These are phyloP conservation scores for Acacia acuminata DNA, from an alignment of 306 rosid genomes.

Conservation along the genomic window DNA sequence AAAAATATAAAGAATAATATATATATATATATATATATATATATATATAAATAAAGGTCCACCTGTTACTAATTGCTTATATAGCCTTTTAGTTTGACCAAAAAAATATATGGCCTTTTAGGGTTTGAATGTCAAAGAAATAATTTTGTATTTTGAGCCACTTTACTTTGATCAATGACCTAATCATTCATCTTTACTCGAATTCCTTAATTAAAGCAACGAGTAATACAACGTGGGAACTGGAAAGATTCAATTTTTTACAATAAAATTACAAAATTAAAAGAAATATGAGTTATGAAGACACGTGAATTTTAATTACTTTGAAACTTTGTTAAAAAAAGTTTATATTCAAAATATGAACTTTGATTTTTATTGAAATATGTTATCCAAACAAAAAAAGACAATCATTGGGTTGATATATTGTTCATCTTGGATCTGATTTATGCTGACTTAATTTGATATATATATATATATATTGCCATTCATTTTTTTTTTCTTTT, in stretches of 20 bases:
- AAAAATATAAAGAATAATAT: too few species aligned
- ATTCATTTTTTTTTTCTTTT: neutral
- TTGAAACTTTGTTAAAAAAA: neutral
- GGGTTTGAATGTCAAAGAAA: neutral
- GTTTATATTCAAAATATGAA: neutral
- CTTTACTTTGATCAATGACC: neutral
- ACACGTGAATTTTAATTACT: neutral
- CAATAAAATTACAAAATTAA: neutral
- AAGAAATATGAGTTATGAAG: neutral
- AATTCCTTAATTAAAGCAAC: neutral
- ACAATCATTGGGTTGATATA: neutral
- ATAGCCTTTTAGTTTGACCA: neutral
- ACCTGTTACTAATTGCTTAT: too few species aligned
- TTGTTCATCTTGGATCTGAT: neutral
- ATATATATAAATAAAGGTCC: too few species aligned
- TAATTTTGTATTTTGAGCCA: neutral
- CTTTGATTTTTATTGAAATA: neutral
- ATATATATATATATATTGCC: neutral
- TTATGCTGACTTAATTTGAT: neutral
- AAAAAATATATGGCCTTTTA: neutral
- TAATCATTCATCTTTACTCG: neutral
- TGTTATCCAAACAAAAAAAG: neutral
- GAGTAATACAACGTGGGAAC: neutral
- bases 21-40: too few species aligned
- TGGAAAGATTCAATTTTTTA: neutral